Conservation (phyloP, 352 stramenopile species). For the Phytophthora sp. region DNA sequence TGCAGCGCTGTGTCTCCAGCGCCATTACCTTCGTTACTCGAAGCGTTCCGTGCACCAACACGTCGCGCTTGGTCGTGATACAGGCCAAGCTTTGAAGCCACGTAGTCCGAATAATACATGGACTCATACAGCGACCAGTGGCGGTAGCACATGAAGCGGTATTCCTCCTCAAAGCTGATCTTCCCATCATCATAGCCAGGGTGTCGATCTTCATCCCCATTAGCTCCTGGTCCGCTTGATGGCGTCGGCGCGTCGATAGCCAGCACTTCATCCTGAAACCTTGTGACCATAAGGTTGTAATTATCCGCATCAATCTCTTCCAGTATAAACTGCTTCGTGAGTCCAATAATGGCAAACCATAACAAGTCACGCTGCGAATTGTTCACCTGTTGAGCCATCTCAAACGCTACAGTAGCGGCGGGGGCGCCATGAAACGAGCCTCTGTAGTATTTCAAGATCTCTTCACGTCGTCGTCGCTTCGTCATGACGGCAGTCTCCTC, state of each 20-base stretch:
- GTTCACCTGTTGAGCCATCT: conserved; percentile 87
- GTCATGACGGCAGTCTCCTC: conserved; percentile 41
- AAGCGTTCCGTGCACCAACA: conserved; percentile 65
- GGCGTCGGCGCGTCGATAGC: conserved; percentile 53
- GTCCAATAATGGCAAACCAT: conserved; percentile 97
- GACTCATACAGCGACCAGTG: conserved; percentile 95
- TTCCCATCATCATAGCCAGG: conserved; percentile 79
- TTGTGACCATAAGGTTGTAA: conserved; percentile 90
- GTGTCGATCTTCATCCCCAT: conserved; percentile 44
- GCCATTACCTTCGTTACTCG: conserved; percentile 29
- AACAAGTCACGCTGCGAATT: conserved; percentile 89
- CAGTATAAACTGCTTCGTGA: conserved; percentile 96
- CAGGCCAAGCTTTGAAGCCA: conserved; percentile 90
- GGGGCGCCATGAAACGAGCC: conserved; percentile 89
- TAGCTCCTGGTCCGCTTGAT: conserved; percentile 44
- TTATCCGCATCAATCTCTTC: conserved; percentile 93
- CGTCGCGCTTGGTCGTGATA: conserved; percentile 71
- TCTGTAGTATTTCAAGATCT: conserved; percentile 94
- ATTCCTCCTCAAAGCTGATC: conserved; percentile 92
- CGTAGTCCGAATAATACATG: conserved; percentile 97
- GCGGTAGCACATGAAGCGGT: conserved; percentile 97
- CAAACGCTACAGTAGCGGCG: conserved; percentile 78
- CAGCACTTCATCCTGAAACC: conserved; percentile 93
- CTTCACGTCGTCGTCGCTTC: conserved; percentile 71
- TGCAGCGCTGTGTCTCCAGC: conserved; percentile 82